A percentile compares a stretch with the other conserved stretches of the same genome.
phyloP scores from a whole-genome alignment of 2,329 filamentous ascomycete genomes.

The Sarocladiaceae sp. region DNA sequence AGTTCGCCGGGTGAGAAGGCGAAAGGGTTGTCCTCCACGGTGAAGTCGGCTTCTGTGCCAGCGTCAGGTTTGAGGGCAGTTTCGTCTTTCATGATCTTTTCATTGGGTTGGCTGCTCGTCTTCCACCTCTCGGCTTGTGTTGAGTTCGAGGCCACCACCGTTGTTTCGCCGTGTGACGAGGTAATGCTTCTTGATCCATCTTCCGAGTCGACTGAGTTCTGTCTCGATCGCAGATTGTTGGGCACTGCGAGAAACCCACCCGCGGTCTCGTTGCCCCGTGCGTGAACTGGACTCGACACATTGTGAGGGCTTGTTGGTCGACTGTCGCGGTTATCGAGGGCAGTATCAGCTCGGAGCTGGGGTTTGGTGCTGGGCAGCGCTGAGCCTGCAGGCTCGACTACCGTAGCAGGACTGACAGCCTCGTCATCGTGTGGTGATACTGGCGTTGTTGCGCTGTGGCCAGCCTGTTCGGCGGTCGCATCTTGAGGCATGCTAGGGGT shows the following conservation, averaged over 20 bases:
- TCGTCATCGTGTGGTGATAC: conserved; percentile 32
- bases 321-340: conserved; percentile 62
- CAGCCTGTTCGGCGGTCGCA: conserved; percentile 1
- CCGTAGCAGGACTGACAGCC: conserved; percentile 32
- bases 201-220: conserved; percentile 64
- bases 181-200: conserved; percentile 53
- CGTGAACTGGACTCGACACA: conserved; percentile 53
- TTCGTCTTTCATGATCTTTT: conserved; percentile 56
- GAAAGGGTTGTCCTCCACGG: conserved; percentile 73
- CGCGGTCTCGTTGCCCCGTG: conserved; percentile 36
- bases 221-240: conserved; percentile 48
- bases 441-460: conserved; percentile 22
- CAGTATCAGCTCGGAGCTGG: conserved; percentile 48
- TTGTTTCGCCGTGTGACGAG: conserved; percentile 54
- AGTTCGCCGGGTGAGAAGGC: conserved; percentile 80
- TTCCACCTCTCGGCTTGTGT: conserved; percentile 32
- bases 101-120: conserved; percentile 23
- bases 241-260: conserved; percentile 59
- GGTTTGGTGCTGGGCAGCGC: conserved; percentile 19
- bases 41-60: conserved; percentile 69
- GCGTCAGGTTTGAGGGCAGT: conserved; percentile 69
- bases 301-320: conserved; percentile 68
- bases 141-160: conserved; percentile 42
- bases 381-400: conserved; percentile 25
- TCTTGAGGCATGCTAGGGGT: conserved; percentile 23